Base-by-base conservation (phyloP, 495 filamentous ascomycete species). In the Neurospora sp. region DNA sequence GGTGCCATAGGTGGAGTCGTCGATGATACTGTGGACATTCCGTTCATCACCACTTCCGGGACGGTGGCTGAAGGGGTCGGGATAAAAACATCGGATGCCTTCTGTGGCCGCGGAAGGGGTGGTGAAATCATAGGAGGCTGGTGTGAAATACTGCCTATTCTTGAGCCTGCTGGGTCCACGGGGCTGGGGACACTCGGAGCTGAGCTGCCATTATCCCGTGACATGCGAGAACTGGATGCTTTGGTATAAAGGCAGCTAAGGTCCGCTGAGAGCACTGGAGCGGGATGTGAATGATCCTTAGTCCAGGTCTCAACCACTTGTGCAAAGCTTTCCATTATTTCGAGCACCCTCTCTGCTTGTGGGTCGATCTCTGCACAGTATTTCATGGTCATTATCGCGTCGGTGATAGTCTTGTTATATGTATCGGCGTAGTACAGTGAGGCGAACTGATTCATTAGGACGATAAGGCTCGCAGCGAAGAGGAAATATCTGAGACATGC, bases 401-500 rank as follows among this genome's bases (percentile, higher is more conserved):
- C 90, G 27, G 78, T 78, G 74, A 92, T 86, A 20, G 86, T 88
- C 42, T 81, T 80, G 46, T 85, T 84, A 7, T 89, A 85, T 1
- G 85, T 84, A 6, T 87, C 80, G 22, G 89, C 85, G 70, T 83
- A 84, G 76, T 89, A 91, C 35, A 92, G 85, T 35, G 84, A 85
- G 4, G 89, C 88, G 74, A 93, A 93, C 75, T 91, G 90, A 70
- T 91, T 91, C 70, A 90, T 87, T 39, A 91, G 84, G 4, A 93
- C 82, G 11, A 93, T 86, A 5, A 93, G 83, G 4, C 90, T 89
- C 3, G 90, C 90, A 41, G 91, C 87, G 78, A 94, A 93, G 69
- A 92, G 87, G 61, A 90, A 91, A 76, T 93, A 91, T 72, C 86
- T 88, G 27, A 37, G 31, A 61, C 39, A n/a, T 39, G 41, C 44